Base-by-base conservation (phyloP, 441 rosid genomes). In the Arabidopsis lyrata region DNA sequence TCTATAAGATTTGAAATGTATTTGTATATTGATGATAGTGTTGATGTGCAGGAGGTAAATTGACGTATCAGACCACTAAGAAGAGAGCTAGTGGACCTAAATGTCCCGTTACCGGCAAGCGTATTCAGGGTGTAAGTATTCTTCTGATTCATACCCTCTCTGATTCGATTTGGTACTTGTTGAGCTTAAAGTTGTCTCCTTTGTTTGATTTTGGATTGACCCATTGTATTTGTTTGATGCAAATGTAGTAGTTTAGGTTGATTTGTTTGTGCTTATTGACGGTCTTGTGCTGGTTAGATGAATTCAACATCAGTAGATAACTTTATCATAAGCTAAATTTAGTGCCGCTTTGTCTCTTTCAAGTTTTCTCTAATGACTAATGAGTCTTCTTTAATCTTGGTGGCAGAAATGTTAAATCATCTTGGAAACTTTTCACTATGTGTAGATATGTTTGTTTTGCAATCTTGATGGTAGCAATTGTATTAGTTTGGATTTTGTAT, bases 1-100 rank as follows among this genome's bases (percentile, higher is more conserved):
- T 55, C 73, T 56, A 12, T 58, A 8, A 14, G 22, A 63, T 59
- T 6, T 55, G 61, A 22, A 27, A 42, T 49, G 32, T 24, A 61
- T 22, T 24, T 8, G 2, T 3, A 1, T 14, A 9, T 34, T 54
- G 16, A 24, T 55, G 50, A 7, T 68, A 64, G 24, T 22, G 24
- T 22, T 2, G 24, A 22, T 22, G 24, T 70, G 5, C 71, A 91
- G 97, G 97, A 68, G 92, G 97, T 64, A 92, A 86, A 73, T 81
- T 92, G 88, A 86, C 84, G 36, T 92, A 86, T 72, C 94, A 90
- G 84, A 87, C 83, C 63, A 90, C 97, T 8, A 90, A 90, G 83
- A 92, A 92, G 86, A 82, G 94, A 77, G 94, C 94, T 5, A 90
- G 82, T 67, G 96, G 93, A 0, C 93, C 96, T 13, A 88, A 88